These are phyloP conservation scores for Volvariella volvacea DNA, from an alignment of 1,284 basidiomycete genomes.

Conservation along the genomic window DNA sequence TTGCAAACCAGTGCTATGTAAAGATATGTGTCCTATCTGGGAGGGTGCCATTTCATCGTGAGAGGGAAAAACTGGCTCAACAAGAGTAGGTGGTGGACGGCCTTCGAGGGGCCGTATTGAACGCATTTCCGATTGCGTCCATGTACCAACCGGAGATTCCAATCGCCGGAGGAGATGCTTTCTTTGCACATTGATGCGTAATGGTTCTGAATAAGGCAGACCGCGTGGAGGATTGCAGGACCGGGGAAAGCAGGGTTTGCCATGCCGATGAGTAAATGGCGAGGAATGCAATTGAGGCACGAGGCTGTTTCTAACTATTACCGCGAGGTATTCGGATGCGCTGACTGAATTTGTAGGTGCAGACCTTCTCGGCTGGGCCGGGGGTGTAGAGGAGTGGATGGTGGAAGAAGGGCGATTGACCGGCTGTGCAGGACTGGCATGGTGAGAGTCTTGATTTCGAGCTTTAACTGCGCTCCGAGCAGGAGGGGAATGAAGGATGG, in stretches of 20 bases:
- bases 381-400: too few species aligned
- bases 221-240: conserved; percentile 41
- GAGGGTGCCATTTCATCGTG: conserved; percentile 44
- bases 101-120: conserved; percentile 44
- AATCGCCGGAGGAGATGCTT: conserved; percentile 42
- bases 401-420: too few species aligned
- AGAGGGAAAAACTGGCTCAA: conserved; percentile 17
- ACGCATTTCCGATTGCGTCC: conserved; percentile 37
- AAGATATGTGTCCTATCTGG: conserved; percentile 29
- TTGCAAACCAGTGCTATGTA: conserved; percentile 49
- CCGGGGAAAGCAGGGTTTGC: conserved; percentile 51
- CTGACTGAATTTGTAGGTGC: background rate
- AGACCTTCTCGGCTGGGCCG: background rate
- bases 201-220: conserved; percentile 32
- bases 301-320: conserved; percentile 34
- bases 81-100: conserved; percentile 25
- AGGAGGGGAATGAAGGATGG: too few species aligned
- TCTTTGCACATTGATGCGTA: conserved; percentile 44
- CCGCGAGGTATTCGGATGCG: conserved; percentile 14
- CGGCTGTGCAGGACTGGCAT: too few species aligned
- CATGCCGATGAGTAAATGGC: conserved; percentile 42
- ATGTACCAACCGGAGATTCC: conserved; percentile 22
- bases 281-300: conserved; percentile 33
- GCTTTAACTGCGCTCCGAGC: too few species aligned
- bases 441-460: too few species aligned